phyloP scores from a whole-genome alignment of 345 rosid genomes.

The Eucalyptus grandis region DNA sequence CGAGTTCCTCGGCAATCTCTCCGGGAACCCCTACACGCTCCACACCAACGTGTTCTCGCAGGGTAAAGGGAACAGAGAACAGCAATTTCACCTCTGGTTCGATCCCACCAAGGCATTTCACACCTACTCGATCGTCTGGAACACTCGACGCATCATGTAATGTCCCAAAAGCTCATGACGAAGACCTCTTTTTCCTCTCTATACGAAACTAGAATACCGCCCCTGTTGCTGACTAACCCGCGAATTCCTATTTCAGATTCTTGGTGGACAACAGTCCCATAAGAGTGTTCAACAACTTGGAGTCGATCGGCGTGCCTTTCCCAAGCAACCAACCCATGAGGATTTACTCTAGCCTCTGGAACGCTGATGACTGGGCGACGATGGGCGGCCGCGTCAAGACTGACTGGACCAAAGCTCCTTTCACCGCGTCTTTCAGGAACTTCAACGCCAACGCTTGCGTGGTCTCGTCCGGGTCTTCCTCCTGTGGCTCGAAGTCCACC shows the following conservation, averaged over 20 bases:
- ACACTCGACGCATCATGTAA: neutral
- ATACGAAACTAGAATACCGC: neutral
- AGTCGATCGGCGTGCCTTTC: slow-evolving; percentile 19
- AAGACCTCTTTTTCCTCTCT: neutral
- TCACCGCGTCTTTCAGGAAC: slow-evolving; percentile 37
- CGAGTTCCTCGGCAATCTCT: slow-evolving; percentile 1
- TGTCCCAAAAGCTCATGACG: neutral
- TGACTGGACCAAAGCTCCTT: slow-evolving; percentile 51
- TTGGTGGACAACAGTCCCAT: slow-evolving; percentile 40
- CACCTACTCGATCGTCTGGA: neutral
- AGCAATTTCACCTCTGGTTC: slow-evolving; percentile 3
- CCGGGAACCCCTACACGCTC: neutral
- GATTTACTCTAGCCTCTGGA: slow-evolving; percentile 49
- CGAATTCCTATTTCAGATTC: slow-evolving; percentile 6
- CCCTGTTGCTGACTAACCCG: neutral
- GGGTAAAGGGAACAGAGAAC: slow-evolving; percentile 4
- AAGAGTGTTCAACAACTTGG: slow-evolving; percentile 44
- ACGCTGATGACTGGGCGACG: slow-evolving; percentile 56
- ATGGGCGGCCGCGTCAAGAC: slow-evolving; percentile 46
- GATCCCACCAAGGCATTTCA: slow-evolving; percentile 1
- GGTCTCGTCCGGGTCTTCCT: slow-evolving; percentile 11
- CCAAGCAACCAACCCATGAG: slow-evolving; percentile 42
- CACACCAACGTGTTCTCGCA: slow-evolving; percentile 2
- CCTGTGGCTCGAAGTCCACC: slow-evolving; percentile 9
- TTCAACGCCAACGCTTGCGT: slow-evolving; percentile 29